phyloP scores from a whole-genome alignment of 2,329 filamentous ascomycete genomes.

The Ceratocystis huliohia region DNA sequence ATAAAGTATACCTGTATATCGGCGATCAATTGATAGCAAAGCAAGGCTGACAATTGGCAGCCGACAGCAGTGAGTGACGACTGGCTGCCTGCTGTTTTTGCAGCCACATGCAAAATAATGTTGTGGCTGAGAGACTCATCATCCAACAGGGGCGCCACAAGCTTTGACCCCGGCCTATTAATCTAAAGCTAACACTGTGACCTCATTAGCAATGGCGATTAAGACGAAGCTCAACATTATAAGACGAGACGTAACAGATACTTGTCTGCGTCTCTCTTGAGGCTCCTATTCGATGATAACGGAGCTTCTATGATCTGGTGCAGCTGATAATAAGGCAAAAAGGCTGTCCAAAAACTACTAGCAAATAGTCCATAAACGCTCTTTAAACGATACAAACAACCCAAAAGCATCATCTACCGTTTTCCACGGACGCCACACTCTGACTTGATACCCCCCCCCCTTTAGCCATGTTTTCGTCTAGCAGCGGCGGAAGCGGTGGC shows the following conservation, averaged over 20 bases:
- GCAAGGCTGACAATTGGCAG: background rate
- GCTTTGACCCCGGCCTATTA: constrained; percentile 9
- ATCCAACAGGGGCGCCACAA: background rate
- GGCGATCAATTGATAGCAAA: background rate
- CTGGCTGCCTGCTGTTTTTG: no score
- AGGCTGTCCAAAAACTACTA: no score
- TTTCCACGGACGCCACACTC: background rate
- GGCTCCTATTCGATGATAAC: no score
- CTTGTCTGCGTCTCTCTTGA: no score
- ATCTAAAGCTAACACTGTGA: constrained; percentile 10
- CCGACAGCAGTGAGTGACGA: no score
- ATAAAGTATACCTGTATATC: background rate
- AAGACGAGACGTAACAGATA: background rate
- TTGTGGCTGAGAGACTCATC: no score
- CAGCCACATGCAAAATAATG: no score
- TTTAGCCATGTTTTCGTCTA: constrained; percentile 50
- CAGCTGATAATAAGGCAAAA: no score
- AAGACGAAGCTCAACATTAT: background rate
- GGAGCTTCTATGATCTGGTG: no score
- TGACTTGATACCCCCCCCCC: background rate
- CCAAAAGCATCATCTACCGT: no score
- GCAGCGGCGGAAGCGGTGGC: constrained; percentile 43
- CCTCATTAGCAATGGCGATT: background rate
- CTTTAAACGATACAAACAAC: no score
- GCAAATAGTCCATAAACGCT: no score